Conservation (phyloP, 2,329 filamentous ascomycete genomes). For the Knoxdaviesia capensis region DNA sequence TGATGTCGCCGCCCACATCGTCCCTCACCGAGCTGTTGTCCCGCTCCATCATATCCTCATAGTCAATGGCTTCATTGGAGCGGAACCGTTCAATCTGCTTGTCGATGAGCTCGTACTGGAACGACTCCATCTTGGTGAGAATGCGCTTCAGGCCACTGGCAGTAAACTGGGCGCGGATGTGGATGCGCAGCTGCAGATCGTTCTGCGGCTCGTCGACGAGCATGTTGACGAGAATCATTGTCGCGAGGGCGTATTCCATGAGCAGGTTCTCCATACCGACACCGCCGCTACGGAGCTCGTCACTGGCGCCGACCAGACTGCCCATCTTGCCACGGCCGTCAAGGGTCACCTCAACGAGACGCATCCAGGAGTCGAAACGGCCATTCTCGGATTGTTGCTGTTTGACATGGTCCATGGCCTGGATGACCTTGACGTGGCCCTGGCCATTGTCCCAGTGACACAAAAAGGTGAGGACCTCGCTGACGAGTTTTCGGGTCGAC, state of each 20-base stretch:
- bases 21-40: constrained; percentile 86
- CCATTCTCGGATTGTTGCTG: constrained; percentile 76
- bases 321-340: constrained; percentile 98
- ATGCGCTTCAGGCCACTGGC: constrained; percentile 90
- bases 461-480: constrained; percentile 87
- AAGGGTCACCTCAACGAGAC: constrained; percentile 88
- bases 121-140: constrained; percentile 89
- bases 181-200: constrained; percentile 78
- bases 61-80: constrained; percentile 90
- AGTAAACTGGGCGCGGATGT: constrained; percentile 89
- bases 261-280: constrained; percentile 97
- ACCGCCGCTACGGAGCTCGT: constrained; percentile 86
- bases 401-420: constrained; percentile 85
- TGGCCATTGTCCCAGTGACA: constrained; percentile 84
- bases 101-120: constrained; percentile 96
- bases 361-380: constrained; percentile 96
- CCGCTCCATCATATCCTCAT: constrained; percentile 85
- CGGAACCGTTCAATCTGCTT: constrained; percentile 93
- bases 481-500: constrained; percentile 83
- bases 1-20: constrained; percentile 64
- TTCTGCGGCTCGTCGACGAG: constrained; percentile 77
- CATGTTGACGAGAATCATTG: constrained; percentile 91
- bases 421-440: constrained; percentile 82
- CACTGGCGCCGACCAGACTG: constrained; percentile 86
- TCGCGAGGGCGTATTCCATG: constrained; percentile 96